Evolutionary conservation across 352 stramenopile species (phyloP).

Genomic region (Phytophthora brassicae): DNA sequence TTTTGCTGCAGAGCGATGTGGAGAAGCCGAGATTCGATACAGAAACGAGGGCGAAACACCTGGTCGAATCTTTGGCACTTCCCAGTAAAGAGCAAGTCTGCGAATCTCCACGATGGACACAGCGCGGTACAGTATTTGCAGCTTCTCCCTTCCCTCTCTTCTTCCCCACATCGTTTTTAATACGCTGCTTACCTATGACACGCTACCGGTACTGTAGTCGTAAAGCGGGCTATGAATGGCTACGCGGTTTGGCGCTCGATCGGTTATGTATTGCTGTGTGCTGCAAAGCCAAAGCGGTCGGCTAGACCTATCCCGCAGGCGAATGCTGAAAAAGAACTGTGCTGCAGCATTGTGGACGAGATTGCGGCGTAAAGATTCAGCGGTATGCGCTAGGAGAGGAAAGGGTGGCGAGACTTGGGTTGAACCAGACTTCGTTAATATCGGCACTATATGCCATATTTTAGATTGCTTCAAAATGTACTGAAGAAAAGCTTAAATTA

Average conservation of each 20-base stretch:
- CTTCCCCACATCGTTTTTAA: too few species aligned
- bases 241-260: conserved; percentile 1
- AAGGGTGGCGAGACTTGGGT: neutral
- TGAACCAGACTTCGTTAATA: too few species aligned
- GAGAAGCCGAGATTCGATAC: conserved; percentile 38
- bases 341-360: too few species aligned
- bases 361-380: too few species aligned
- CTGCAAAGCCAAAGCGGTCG: conserved; percentile 24
- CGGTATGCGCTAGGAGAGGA: neutral
- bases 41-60: conserved; percentile 33
- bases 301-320: conserved; percentile 16
- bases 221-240: conserved; percentile 14
- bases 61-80: conserved; percentile 33
- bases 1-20: conserved; percentile 17
- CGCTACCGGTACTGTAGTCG: too few species aligned
- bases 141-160: neutral
- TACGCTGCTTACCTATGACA: conserved; percentile 4
- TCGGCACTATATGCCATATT: too few species aligned
- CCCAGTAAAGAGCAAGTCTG: neutral
- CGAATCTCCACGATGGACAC: conserved; percentile 18
- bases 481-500: too few species aligned
- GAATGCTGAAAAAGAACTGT: conserved; percentile 10
- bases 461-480: too few species aligned
- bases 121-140: too few species aligned
- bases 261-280: conserved; percentile 26